Evolutionary conservation across 2,329 filamentous ascomycete genomes (phyloP), one percentile per base, ranked within the genome.

Genomic region (Penicillium sp.): DNA sequence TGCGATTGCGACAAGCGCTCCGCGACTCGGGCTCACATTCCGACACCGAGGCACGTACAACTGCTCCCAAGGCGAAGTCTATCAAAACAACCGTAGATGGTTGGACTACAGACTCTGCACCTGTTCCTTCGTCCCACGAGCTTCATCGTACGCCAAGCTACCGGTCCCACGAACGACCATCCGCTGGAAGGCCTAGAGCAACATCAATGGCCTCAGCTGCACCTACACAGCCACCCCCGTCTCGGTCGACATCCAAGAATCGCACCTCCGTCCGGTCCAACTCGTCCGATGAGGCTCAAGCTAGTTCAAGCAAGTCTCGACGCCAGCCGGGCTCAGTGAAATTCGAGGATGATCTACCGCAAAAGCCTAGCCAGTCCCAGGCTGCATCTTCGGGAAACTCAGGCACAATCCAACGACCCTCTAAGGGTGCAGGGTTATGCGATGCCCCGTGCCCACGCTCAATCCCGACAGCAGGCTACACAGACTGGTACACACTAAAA

Each of bases 401-500:
- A 4, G 43, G 30, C 21, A 38, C 47, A 14, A 28, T 45, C n/a
- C 45, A 43, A 27, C 41, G 41, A 6, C 51, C 53, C 10, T 41
- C 54, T 10, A 45, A 40, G 19, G 37, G 47, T 4, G 33, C 44
- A 17, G 51, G 53, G 9, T 47, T 62, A 28, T 57, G 48, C 18
- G 72, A 90, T 10, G 79, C 85, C 3, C 75, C 81, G 2, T 95
- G 90, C 54, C 83, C 83, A 5, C 77, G 87, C 45, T 79, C 76
- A 26, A 69, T 75, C 4, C 78, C 79, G 8, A 76, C 80, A 9
- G 69, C 77, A 7, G 81, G 82, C 2, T 76, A 82, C 45, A 73
- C 83, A 47, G 87, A 93, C 56, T 96, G 90, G 87, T 81, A 89
- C 46, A 90, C 84, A 0, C 72, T 96, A 4, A 79, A 80, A 3